Evolutionary conservation across 148 eudicot genomes (phyloP), one percentile per base, ranked within the genome.

Genomic region (Chenopodium formosanum): DNA sequence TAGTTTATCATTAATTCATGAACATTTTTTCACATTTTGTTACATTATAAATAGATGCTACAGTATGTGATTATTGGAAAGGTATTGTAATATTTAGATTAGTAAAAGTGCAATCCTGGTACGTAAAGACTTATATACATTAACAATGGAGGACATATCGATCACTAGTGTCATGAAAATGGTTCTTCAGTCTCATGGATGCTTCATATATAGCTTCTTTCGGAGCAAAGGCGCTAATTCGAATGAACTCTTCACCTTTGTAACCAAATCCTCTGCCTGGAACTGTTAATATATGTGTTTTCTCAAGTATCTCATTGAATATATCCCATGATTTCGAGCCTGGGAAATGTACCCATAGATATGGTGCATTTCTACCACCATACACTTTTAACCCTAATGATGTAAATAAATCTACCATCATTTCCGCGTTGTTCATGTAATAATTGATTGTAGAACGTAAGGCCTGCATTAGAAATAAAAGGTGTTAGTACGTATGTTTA

Each of bases 311-410:
- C 32, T 91, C 87, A n/a, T 86, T 83, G 70, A 93, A 95, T 7
- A 90, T 85, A 58, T 93, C 93, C 97, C 95, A 95, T 2, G 97
- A 95, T 53, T 84, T 87, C 17, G 81, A 82, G n/a, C 98, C 98
- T 23, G 94, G 98, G 64, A 93, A 94, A 74, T 91, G 93, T 73
- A 94, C 92, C 97, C 92, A 93, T 27, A 95, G 70, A 80, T 91
- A 93, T 6, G 98, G 97, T 66, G 98, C 95, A 56, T 94, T 93
- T 64, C 82, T 81, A 1, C 97, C 93, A 27, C 97, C 95, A 70
- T 94, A 89, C 12, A 90, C 94, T 32, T 84, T 83, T 7, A 92
- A 81, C 4, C 91, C 94, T 20, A 90, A 72, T 13, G 92, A 86
- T 63, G 83, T 56, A 68, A 93, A 93, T 9, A 94, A 83, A 3